Conservation (phyloP, 1,139 yeast species). For the Debaryomyces psychrophilus region DNA sequence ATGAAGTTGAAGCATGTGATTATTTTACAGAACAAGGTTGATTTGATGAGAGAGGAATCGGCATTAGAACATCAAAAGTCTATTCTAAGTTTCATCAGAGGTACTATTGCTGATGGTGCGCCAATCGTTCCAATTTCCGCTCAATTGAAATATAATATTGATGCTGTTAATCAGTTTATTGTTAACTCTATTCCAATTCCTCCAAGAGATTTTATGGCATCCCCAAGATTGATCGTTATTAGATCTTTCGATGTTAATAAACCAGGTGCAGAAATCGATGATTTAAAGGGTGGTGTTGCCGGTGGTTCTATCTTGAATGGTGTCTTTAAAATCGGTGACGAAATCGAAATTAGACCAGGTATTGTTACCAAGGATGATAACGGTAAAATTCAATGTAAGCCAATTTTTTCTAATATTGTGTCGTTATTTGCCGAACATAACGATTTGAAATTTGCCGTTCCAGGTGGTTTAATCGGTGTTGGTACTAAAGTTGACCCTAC, state of each 20-base stretch:
- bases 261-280: constrained; percentile 98
- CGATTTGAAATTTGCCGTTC: constrained; percentile 97
- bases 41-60: constrained; percentile 95
- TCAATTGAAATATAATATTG: constrained; percentile 96
- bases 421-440: constrained; percentile 97
- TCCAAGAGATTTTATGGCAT: constrained; percentile 87
- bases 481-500: constrained; percentile 99
- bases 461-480: constrained; percentile 99
- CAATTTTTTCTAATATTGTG: constrained; percentile 91
- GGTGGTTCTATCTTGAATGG: constrained; percentile 98
- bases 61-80: constrained; percentile 96
- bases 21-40: constrained; percentile 96
- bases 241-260: constrained; percentile 98
- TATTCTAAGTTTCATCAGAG: constrained; percentile 88
- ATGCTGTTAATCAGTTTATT: constrained; percentile 96
- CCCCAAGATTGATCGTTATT: constrained; percentile 94
- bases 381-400: constrained; percentile 93
- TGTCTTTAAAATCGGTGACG: constrained; percentile 96
- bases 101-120: constrained; percentile 98
- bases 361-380: constrained; percentile 93
- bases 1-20: constrained; percentile 98
- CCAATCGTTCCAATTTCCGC: constrained; percentile 99
- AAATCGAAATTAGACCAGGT: constrained; percentile 98
- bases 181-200: constrained; percentile 97
- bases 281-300: constrained; percentile 99